These are phyloP conservation scores for Acmispon strigosus DNA, from an alignment of 306 rosid species.

Conservation along the genomic window DNA sequence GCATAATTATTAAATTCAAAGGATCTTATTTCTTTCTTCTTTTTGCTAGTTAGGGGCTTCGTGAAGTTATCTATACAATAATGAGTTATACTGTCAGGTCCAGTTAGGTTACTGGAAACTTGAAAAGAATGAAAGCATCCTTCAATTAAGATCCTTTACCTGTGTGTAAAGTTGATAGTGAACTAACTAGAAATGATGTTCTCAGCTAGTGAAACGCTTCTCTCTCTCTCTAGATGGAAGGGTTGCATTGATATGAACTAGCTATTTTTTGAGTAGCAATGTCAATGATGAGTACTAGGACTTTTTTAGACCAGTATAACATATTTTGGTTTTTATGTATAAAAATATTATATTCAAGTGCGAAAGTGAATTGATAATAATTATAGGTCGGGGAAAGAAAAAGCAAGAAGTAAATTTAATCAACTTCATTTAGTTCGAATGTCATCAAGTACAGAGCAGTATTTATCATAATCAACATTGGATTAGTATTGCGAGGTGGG, in stretches of 20 bases:
- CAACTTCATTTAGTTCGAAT: neutral
- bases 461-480: neutral
- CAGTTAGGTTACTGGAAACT: constrained; percentile 16
- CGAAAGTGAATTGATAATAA: neutral
- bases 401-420: neutral
- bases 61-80: constrained; percentile 1
- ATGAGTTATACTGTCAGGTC: neutral
- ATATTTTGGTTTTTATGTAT: neutral
- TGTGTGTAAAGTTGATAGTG: neutral
- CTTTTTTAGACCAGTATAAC: neutral
- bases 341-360: neutral
- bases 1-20: constrained; percentile 10
- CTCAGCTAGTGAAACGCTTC: neutral
- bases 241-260: neutral
- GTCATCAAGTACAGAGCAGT: neutral
- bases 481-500: neutral
- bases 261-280: neutral
- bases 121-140: neutral
- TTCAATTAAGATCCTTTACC: neutral
- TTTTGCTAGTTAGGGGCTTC: constrained; percentile 4
- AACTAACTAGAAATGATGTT: neutral
- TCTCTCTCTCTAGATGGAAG: too few relatives aligned
- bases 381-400: neutral
- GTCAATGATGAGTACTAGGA: neutral
- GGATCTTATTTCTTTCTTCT: neutral